Evolutionary conservation across 805 yeast genomes (phyloP), one percentile per base, ranked within the genome.

Genomic region (Komagataella pastoris): DNA sequence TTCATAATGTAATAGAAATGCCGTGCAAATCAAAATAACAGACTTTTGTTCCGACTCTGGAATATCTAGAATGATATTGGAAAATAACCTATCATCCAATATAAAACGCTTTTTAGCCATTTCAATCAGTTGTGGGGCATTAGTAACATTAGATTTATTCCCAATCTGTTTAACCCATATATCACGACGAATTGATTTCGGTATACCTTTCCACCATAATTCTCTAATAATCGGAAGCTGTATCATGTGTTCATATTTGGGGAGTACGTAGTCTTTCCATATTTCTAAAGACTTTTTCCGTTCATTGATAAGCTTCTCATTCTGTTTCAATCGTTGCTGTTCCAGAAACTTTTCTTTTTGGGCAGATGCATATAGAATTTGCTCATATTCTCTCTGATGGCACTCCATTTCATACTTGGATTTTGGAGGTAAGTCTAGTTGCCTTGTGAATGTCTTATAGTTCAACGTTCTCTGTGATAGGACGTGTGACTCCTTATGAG

Each of bases 371-470:
- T 66, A 62, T 43, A 79, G 62, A 46, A 79, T 54, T 24, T 61
- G 56, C 51, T 79, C 76, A 52, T 76, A 79, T 58, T 80, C 81
- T 47, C 65, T 64, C 47, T 76, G 68, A 59, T 84, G 90, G 54
- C 72, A 76, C 24, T 62, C 51, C 17, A 75, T 73, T 57, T 84
- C 89, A 17, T 65, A 62, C 17, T 64, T 60, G 23, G 75, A 64
- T 61, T 84, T 84, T 47, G 88, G 87, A 0, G 91, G 90, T 44
- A 84, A 64, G 68, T 79, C 76, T 1, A 73, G 64, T 23, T 86
- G 89, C 51, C 91, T 66, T 0, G 89, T 81, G 21, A 44, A 17
- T 17, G 47, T 17, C 8, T 30, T 30, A 30, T 30, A 30, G 40
- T 14, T 14, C 40, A 30, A 30, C 40, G 40, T 30, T 10, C 40